These are phyloP conservation scores for Leccinum fallax DNA, from an alignment of 1,284 basidiomycete species.

Conservation along the genomic window DNA sequence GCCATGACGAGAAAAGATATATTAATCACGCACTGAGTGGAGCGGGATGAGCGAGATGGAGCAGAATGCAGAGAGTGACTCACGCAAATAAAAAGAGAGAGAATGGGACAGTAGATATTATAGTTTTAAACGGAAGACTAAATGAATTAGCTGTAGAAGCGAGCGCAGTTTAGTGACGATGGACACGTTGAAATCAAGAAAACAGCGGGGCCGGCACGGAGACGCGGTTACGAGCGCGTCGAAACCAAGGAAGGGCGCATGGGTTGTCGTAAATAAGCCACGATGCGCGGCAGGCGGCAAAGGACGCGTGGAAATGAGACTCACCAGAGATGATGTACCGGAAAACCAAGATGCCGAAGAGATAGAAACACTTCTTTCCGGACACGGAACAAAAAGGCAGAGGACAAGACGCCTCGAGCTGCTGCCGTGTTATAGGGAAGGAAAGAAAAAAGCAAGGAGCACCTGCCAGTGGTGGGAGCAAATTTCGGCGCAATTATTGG, in stretches of 20 bases:
- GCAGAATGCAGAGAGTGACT: conserved; percentile 19
- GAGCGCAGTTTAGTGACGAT: conserved; percentile 27
- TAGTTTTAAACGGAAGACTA: conserved; percentile 35
- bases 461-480: conserved; percentile 28
- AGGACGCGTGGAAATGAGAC: conserved; percentile 42
- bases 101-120: conserved; percentile 32
- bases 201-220: conserved; percentile 31
- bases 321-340: conserved; percentile 39
- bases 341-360: conserved; percentile 28
- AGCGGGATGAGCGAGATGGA: conserved; percentile 21
- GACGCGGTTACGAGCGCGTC: conserved; percentile 36
- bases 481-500: conserved; percentile 39
- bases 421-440: conserved; percentile 22
- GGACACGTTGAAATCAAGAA: conserved; percentile 20
- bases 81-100: conserved; percentile 34
- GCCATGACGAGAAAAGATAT: conserved; percentile 47
- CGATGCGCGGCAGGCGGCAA: conserved; percentile 35
- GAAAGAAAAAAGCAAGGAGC: conserved; percentile 28
- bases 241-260: conserved; percentile 15
- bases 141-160: conserved; percentile 40
- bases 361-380: conserved; percentile 16
- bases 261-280: conserved; percentile 36
- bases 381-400: conserved; percentile 18
- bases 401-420: conserved; percentile 12
- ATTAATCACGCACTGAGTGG: conserved; percentile 35